Evolutionary conservation across 371 early-diverging fungal species (phyloP).

Genomic region (Coemansia sp.): DNA sequence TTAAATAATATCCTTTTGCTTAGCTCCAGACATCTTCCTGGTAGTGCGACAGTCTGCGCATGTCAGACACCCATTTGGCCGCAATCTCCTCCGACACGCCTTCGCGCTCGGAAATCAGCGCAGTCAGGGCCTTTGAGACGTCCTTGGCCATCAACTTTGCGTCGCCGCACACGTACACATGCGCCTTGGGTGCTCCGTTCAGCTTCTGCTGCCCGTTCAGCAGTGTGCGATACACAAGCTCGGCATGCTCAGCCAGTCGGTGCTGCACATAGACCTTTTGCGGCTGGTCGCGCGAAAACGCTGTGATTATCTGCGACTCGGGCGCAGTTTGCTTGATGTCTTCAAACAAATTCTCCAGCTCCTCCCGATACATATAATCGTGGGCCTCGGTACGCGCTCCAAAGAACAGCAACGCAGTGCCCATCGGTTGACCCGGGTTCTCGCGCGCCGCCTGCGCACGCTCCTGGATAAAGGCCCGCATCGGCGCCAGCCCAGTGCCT

Average conservation of each 20-base stretch:
- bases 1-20: background rate
- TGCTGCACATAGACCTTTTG: conserved; percentile 77
- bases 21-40: conserved; percentile 95
- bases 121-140: conserved; percentile 70
- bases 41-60: conserved; percentile 79
- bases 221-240: conserved; percentile 71
- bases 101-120: conserved; percentile 70
- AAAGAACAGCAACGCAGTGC: conserved; percentile 86
- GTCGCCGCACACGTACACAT: conserved; percentile 90
- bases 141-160: conserved; percentile 96
- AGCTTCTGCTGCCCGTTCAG: conserved; percentile 57
- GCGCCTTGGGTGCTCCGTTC: conserved; percentile 45
- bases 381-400: conserved; percentile 83
- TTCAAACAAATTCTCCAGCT: conserved; percentile 71
- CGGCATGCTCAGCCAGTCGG: conserved; percentile 62
- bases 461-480: conserved; percentile 93
- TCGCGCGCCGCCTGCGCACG: conserved; percentile 64
- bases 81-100: conserved; percentile 71
- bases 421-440: conserved; percentile 59
- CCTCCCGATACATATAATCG: conserved; percentile 87
- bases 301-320: conserved; percentile 69
- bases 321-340: conserved; percentile 53
- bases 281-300: conserved; percentile 80
- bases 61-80: conserved; percentile 75
- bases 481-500: conserved; percentile 98